Base-by-base conservation (phyloP, 1,284 basidiomycete species). In the Malassezia japonica region DNA sequence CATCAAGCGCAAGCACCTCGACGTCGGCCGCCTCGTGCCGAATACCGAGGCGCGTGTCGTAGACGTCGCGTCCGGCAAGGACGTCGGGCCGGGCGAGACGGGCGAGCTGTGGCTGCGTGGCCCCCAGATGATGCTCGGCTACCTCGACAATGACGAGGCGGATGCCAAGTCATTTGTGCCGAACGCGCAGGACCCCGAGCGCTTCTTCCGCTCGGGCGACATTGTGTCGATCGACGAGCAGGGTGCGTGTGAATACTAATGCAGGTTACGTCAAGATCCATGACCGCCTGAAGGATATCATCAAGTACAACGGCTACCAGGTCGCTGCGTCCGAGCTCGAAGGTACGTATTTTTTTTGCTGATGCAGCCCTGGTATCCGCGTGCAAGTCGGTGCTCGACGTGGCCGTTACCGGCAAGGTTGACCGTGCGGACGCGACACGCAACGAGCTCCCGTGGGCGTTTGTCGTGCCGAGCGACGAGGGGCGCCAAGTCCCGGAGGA, bases 301-400 rank as follows among this genome's bases (percentile, higher is more conserved):
- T 72, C 59, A 72, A 72, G 48, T 60, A 61, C 52, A 67, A 69
- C 36, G 70, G 70, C 3, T 72, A 70, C 55, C 70, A 72, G 37
- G 67, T 72, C 3, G 60, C 62, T 2, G 68, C 70, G 1, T 62
- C 63, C 13, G 70, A 72, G 35, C 57, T 72, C 25, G 70, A 72
- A 37, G 55, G 54, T 16, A n/a, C n/a, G n/a, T n/a, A n/a, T 56
- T 24, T 55, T 60, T 12, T 48, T 12, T 13, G 23, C 31, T 40
- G 29, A 18, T 12, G 32, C 32, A n/a, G n/a, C n/a, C n/a, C n/a
- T 36, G 3, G 32, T 27, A 4, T 33, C 16, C 20, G 13, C 15
- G 12, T 27, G 6, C 16, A 15, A 21, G 2, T 27, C 28, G 16
- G 51, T 54, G 7, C 16, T 48, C 4, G 46, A 54, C 9, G 41